phyloP scores from a whole-genome alignment of 768 basidiomycete species.

The Mrakia frigida region DNA sequence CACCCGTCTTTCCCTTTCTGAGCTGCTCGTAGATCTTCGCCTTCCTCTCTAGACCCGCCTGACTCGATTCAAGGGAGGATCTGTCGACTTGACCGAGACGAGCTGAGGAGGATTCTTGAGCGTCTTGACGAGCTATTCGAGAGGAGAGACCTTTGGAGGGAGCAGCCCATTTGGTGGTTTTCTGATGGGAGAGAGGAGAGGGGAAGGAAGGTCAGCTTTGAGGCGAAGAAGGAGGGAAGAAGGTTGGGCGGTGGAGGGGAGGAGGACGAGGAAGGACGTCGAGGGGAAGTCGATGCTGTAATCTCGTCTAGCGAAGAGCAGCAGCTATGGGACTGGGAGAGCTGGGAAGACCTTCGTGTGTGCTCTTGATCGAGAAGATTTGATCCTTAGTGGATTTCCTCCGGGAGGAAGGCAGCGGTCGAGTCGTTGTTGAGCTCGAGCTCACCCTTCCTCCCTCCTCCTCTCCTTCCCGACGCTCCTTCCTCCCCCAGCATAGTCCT shows the following conservation, averaged over 20 bases:
- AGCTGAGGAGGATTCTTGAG: conserved; percentile 54
- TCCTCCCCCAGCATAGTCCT: neutral
- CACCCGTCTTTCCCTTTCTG: conserved; percentile 68
- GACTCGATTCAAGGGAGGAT: conserved; percentile 66
- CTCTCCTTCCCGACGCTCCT: neutral
- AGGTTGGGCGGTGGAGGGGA: neutral
- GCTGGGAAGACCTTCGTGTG: neutral
- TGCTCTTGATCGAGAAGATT: too few species aligned
- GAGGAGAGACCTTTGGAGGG: conserved; percentile 67
- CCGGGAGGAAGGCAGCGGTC: neutral
- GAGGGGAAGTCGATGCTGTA: too few species aligned
- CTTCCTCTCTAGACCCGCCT: conserved; percentile 67
- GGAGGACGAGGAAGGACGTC: neutral
- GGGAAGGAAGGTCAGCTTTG: neutral
- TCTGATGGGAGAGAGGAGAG: conserved; percentile 48
- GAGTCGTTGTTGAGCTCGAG: neutral
- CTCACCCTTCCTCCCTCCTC: neutral
- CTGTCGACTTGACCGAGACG: conserved; percentile 49
- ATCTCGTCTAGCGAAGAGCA: neutral
- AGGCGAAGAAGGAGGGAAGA: neutral
- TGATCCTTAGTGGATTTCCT: too few species aligned
- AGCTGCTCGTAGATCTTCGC: conserved; percentile 75
- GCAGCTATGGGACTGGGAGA: neutral
- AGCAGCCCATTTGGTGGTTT: conserved; percentile 68
- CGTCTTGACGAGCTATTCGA: conserved; percentile 63